A percentile compares a stretch with the other conserved stretches of the same genome.
These are phyloP conservation scores for Xylaria arbuscula DNA, from an alignment of 2,329 filamentous ascomycete species.

Conservation along the genomic window DNA sequence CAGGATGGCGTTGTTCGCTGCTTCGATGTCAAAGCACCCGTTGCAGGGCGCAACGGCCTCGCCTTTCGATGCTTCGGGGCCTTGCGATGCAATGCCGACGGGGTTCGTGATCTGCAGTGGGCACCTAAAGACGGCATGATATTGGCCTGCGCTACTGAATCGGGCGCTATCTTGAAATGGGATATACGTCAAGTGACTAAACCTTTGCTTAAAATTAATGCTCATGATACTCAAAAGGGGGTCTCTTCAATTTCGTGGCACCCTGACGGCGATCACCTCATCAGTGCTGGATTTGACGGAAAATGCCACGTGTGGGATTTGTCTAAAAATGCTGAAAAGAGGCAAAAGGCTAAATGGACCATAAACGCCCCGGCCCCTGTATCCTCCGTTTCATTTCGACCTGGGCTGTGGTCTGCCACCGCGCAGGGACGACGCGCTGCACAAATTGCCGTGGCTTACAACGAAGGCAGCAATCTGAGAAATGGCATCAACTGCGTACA, in stretches of 20 bases:
- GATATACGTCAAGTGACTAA: slow-evolving; percentile 66
- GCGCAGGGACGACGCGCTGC: slow-evolving; percentile 69
- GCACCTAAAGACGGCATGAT: slow-evolving; percentile 70
- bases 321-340: slow-evolving; percentile 67
- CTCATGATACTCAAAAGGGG: slow-evolving; percentile 65
- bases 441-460: slow-evolving; percentile 71
- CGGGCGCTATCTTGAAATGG: slow-evolving; percentile 72
- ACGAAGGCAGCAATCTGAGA: slow-evolving; percentile 64
- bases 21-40: slow-evolving; percentile 66
- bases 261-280: slow-evolving; percentile 72
- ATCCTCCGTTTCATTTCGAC: slow-evolving; percentile 70
- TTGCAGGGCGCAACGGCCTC: slow-evolving; percentile 60
- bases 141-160: slow-evolving; percentile 73
- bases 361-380: slow-evolving; percentile 71
- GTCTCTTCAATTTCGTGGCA: slow-evolving; percentile 74
- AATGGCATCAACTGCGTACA: slow-evolving; percentile 70
- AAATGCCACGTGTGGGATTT: slow-evolving; percentile 75
- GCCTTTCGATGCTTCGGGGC: slow-evolving; percentile 62
- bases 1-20: slow-evolving; percentile 72
- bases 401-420: slow-evolving; percentile 72
- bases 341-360: slow-evolving; percentile 72
- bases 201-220: slow-evolving; percentile 69
- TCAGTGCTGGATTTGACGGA: slow-evolving; percentile 71
- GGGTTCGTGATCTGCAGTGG: slow-evolving; percentile 73
- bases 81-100: slow-evolving; percentile 65